Evolutionary conservation across 164 flowering plant genomes (phyloP), one percentile per base, ranked within the genome.

Genomic region (Warburgia ugandensis): DNA sequence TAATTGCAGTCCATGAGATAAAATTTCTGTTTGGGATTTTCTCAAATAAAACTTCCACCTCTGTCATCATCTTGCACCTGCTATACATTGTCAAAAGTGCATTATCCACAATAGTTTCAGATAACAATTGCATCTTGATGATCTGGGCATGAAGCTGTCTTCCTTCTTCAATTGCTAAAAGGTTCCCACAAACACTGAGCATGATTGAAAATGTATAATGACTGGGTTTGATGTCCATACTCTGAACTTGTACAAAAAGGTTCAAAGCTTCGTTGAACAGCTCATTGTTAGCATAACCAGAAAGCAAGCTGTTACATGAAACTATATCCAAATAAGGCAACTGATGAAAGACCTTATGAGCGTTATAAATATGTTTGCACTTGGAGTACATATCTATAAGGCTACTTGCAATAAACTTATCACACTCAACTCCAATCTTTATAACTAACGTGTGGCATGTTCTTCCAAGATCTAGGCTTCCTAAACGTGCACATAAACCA

Each of bases 291-390:
- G 59, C 48, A 43, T 51, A 56, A 3, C 62, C 58, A 29, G 39
- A 55, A 41, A 80, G 68, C 1, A 78, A 75, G 21, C 17, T 32
- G 31, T 52, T 77, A 81, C 89, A 86, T 12, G 88, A 78, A 30
- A 83, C 83, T 22, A 81, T 76, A 56, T 75, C 75, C 64, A 73
- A 74, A 0, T 65, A 60, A 47, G 78, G 72, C 86, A 83, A 77
- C 20, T 9, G 28, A 44, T 81, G 84, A 45, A 86, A 86, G 61
- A 79, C 74, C 3, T 58, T 60, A 41, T 66, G 79, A 3, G 91
- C 91, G 55, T 22, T 12, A 1, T 44, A 8, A 16, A 46, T 44
- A 27, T 33, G 30, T 1, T 77, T 68, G 42, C 75, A 72, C 30
- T 70, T 74, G 0, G 83, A 49, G 19, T 86, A 86, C 44, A 83